phyloP scores from a whole-genome alignment of 1,139 yeast genomes.

The Wickerhamomyces sp. region DNA sequence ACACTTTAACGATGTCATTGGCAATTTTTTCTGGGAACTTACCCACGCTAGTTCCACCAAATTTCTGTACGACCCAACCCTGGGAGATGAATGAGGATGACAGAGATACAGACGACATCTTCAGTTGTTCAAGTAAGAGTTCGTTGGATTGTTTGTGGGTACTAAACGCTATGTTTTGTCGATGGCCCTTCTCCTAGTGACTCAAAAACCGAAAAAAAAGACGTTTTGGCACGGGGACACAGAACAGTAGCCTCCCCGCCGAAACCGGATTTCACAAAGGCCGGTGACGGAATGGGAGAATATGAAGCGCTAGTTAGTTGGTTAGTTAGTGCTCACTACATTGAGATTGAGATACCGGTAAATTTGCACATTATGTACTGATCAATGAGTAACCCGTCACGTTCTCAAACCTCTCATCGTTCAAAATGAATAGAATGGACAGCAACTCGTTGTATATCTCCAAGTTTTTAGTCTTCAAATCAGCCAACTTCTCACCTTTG shows the following conservation, averaged over 20 bases:
- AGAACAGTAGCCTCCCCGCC: too few relatives aligned
- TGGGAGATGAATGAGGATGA: conserved; percentile 17
- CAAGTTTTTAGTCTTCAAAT: conserved; percentile 34
- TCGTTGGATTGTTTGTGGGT: too few relatives aligned
- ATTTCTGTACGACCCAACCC: conserved; percentile 86
- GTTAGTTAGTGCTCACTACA: too few relatives aligned
- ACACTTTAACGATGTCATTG: conserved; percentile 71
- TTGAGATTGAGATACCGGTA: too few relatives aligned
- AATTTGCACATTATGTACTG: conserved; percentile 37
- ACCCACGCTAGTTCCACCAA: conserved; percentile 98
- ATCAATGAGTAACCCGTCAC: conserved; percentile 66
- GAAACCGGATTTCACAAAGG: too few relatives aligned
- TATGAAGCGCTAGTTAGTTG: too few relatives aligned
- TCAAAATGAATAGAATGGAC: conserved; percentile 56
- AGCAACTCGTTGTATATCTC: conserved; percentile 67
- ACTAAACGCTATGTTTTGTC: too few relatives aligned
- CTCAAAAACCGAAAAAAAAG: too few relatives aligned
- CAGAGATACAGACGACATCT: conserved; percentile 23
- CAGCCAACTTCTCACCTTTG: conserved; percentile 39
- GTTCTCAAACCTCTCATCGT: conserved; percentile 70
- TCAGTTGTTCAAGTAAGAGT: too few relatives aligned
- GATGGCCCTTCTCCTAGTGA: too few relatives aligned
- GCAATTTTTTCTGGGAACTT: conserved; percentile 84
- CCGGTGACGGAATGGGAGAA: too few relatives aligned
- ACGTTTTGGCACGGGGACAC: too few relatives aligned